Base-by-base conservation (phyloP, 495 filamentous ascomycete genomes). In the Aspergillus incahuasiensis region DNA sequence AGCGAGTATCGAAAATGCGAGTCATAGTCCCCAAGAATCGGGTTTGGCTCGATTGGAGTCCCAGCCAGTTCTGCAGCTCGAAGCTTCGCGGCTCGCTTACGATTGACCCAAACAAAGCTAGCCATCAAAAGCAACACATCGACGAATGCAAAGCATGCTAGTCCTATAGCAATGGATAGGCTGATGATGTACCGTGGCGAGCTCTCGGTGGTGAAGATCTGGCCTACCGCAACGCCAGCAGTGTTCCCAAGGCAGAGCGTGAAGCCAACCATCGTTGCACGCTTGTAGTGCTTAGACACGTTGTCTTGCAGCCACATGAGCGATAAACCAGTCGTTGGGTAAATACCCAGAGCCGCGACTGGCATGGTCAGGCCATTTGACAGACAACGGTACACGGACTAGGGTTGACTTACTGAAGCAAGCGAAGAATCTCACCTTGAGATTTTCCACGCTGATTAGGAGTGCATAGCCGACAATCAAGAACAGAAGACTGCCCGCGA, bases 201-300 rank as follows among this genome's bases (percentile, higher is more conserved):
- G 24, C 43, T 46, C 8, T 13, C 8, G 3, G 43, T 28, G 8
- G 43, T 24, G 20, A 24, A 57, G 20, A 57, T 38, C 18, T 57
- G 55, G 13, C 55, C 55, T 3, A 49, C 55, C 3, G 52, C 55
- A 13, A 21, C 43, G 9, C 43, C 43, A 13, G 43, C 43, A 1
- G 9, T 13, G 43, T 46, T 46, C 24, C 43, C 43, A 12, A 46
- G 7, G 13, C 18, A 22, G 20, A 46, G 15, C 1, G 43, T 46
- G 20, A 28, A 8, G 43, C 43, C 43, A 9, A 46, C 43, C 12
- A 21, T 21, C 15, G 43, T 46, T 46, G 43, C 22, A 15, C 43
- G 43, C 43, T 46, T 46, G 43, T 46, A 46, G 43, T 46, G 22
- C 6, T 21, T 21, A 11, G 43, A 19, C 9, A 46, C 20, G 22